Evolutionary conservation across 371 early-diverging fungal species (phyloP), one percentile per base, ranked within the genome.

Genomic region (Actinomucor elegans): DNA sequence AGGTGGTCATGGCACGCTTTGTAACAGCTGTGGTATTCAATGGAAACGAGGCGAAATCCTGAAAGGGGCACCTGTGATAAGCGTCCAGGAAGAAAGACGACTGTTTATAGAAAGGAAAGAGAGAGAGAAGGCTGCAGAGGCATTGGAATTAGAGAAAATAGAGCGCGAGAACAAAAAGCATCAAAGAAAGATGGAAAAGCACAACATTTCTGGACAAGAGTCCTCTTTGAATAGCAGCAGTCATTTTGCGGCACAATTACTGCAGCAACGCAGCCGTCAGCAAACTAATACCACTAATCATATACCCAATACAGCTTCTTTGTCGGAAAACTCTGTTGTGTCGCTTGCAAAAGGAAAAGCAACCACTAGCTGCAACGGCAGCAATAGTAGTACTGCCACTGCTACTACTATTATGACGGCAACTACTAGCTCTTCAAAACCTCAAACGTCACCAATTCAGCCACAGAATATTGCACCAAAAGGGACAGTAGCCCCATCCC

Each of bases 41-140:
- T 85, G 84, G 84, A 67, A 60, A 17, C 68, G 69, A 50, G 78
- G 74, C 3, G 71, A 75, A 31, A 83, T 83, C 23, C 44, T 83
- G n/a, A 59, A 65, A 15, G 80, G 65, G 41, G 65, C 70, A 9
- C 56, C 66, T 11, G 67, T 71, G 2, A 69, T 69, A 4, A 66
- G 59, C n/a, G 41, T 45, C 17, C 45, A 63, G 20, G 70, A 71
- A 46, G 71, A 68, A 36, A 57, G 59, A 35, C 43, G 48, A 18
- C 35, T 55, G 14, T 20, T 48, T 23, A 59, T 49, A 27, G 69
- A 68, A 51, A 59, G 42, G 37, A 52, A 58, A 23, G 55, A 67
- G 18, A 46, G 56, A 8, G 55, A 65, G 15, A 62, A 35, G 26
- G 14, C 24, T 1, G 9, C 50, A 21, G 72, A 62, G 29, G 31